Percentiles rank a stretch among this genome's conserved stretches.
phyloP scores from a whole-genome alignment of 176 grass and related monocot species.

The Thinopyrum elongatum region DNA sequence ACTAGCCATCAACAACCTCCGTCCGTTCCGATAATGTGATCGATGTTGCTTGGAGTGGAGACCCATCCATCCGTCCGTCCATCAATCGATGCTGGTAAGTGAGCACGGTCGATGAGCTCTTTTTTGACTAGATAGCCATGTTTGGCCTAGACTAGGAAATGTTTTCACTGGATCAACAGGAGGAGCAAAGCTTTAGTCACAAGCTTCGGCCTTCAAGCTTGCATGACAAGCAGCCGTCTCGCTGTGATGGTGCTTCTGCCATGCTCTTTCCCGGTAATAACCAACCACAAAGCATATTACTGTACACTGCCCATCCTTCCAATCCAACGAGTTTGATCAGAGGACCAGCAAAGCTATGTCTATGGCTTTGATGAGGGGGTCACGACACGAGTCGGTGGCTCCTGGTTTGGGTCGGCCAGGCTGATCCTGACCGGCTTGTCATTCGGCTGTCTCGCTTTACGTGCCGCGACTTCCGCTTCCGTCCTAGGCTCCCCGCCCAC shows the following conservation, averaged over 20 bases:
- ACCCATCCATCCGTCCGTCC: background rate
- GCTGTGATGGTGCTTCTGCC: background rate
- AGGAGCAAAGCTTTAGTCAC: background rate
- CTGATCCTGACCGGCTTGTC: conserved; percentile 18
- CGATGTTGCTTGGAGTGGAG: background rate
- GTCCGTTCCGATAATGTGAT: background rate
- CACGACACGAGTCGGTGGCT: background rate
- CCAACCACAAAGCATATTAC: background rate
- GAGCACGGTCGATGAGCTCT: background rate
- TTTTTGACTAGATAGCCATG: background rate
- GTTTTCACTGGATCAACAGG: background rate
- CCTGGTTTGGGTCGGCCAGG: background rate
- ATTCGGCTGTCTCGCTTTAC: background rate
- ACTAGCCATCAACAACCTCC: background rate
- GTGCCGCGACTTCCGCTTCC: conserved; percentile 17
- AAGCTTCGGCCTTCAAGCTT: background rate
- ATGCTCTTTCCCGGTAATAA: background rate
- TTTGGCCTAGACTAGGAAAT: background rate
- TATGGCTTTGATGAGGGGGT: background rate
- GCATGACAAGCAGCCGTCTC: background rate
- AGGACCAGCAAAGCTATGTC: background rate
- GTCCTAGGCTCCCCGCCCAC: background rate
- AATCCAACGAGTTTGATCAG: background rate
- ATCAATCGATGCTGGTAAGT: background rate
- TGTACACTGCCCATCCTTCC: background rate